Percentiles rank a stretch among this genome's conserved stretches.
Evolutionary conservation across 2,329 filamentous ascomycete species (phyloP).

Genomic region (Raffaelea albimanens): DNA sequence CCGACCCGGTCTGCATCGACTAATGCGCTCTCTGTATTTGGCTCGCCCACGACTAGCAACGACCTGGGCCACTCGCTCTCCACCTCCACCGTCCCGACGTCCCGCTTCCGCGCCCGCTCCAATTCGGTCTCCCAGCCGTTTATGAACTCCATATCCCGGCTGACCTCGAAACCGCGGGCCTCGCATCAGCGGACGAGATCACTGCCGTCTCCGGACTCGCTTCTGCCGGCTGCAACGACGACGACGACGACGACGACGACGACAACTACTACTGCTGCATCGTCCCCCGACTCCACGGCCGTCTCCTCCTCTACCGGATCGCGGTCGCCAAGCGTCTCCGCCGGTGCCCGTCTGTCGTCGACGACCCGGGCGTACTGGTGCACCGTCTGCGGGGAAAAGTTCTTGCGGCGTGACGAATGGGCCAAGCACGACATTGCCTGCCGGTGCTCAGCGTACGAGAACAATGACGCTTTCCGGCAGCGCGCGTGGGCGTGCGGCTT

Average conservation of each 20-base stretch:
- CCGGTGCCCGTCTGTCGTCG: conserved; percentile 5
- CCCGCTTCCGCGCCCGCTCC: conserved; percentile 36
- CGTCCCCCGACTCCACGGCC: conserved; percentile 16
- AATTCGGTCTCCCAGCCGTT: conserved; percentile 25
- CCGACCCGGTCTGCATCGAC: background rate
- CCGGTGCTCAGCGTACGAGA: conserved; percentile 53
- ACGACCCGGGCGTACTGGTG: conserved; percentile 44
- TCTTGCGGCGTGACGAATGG: conserved; percentile 61
- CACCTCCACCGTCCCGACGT: conserved; percentile 35
- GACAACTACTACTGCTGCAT: background rate
- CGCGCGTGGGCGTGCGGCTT: conserved; percentile 62
- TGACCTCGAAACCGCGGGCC: background rate
- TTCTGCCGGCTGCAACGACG: background rate
- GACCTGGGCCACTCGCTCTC: background rate
- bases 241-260: background rate
- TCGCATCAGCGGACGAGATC: background rate
- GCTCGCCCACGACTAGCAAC: background rate
- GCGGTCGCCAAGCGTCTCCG: too few relatives aligned
- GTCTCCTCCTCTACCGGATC: background rate
- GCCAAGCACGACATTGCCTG: conserved; percentile 57
- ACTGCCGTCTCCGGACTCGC: background rate
- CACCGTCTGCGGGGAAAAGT: conserved; percentile 52
- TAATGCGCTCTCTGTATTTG: background rate
- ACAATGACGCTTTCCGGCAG: conserved; percentile 36
- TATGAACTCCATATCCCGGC: conserved; percentile 1